Evolutionary conservation across 129 eudicot species (phyloP).

Genomic region (Pulicaria dysenterica): DNA sequence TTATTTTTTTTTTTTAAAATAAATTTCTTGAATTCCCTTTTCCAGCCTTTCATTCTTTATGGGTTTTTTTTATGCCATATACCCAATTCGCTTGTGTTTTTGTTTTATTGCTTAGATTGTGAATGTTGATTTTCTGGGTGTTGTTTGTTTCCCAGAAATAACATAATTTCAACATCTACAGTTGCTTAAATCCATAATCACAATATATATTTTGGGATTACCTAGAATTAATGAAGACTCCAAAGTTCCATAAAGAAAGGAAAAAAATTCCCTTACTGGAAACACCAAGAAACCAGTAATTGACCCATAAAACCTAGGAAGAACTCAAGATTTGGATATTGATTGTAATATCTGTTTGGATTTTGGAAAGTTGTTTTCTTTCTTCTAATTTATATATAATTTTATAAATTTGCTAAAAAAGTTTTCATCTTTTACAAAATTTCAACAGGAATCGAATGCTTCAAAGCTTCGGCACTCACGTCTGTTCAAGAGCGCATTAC

Average conservation of each 20-base stretch:
- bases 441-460: constrained; percentile 64
- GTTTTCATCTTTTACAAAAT: background rate
- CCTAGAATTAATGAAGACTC: background rate
- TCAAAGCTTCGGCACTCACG: constrained; percentile 70
- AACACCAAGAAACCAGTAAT: background rate
- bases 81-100: constrained; percentile 3
- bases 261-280: background rate
- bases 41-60: constrained; percentile 35
- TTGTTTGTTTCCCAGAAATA: constrained; percentile 23
- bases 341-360: background rate
- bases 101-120: background rate
- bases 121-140: constrained; percentile 22
- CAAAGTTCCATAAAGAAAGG: background rate
- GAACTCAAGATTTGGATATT: background rate
- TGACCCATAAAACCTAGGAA: background rate
- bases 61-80: constrained; percentile 17
- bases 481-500: constrained; percentile 64
- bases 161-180: constrained; percentile 2
- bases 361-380: background rate
- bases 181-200: constrained; percentile 4
- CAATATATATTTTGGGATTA: background rate
- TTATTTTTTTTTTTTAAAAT: background rate
- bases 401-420: constrained; percentile 7
- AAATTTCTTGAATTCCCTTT: constrained; percentile 15
- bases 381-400: background rate